Base-by-base conservation (phyloP, 2,329 filamentous ascomycete genomes). In the Iodosphaeria phyllophila region DNA sequence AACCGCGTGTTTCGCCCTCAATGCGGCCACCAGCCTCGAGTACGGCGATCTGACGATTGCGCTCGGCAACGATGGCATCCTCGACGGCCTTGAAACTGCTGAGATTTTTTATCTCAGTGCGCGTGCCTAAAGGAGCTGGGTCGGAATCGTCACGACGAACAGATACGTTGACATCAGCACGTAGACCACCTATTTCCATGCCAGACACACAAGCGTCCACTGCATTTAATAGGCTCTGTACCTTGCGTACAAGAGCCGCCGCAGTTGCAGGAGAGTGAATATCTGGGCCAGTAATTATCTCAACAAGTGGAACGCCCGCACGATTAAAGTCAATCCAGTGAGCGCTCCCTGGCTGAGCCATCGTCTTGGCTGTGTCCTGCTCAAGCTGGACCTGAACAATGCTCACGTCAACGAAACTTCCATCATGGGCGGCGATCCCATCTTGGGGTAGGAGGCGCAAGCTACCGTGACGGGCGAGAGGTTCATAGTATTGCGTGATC, bases 351-450 rank as follows among this genome's bases (percentile, higher is more conserved):
- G 76, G 68, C 37, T 86, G 74, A 15, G 79, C 73, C 19, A 84
- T 64, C 1, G 86, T 93, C 51, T 95, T 95, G 35, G 84, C 89
- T 1, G 89, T 95, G 46, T 98, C 89, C 51, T 98, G 89, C 52
- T 98, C 89, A 56, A 98, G 74, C 50, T 98, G 89, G 6, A 98
- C 65, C 48, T 95, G 89, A 47, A 89, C 78, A 42, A 98, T 92
- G 16, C 77, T 74, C 24, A 98, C 63, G 1, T 56, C 60, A 12
- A 92, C 51, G n/a, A 60, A 52, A 11, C 74, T 58, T 1, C 76
- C 76, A 38, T 83, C 75, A 38, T 78, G 64, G 1, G 67, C 58
- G 1, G 74, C 73, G 32, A 92, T 79, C 2, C 83, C 84, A 42
- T 93, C 86, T 29, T 82, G 62, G 4, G 66, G 52, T 19, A 63